Conservation (phyloP, 345 rosid genomes). For the Barbarea vulgaris region DNA sequence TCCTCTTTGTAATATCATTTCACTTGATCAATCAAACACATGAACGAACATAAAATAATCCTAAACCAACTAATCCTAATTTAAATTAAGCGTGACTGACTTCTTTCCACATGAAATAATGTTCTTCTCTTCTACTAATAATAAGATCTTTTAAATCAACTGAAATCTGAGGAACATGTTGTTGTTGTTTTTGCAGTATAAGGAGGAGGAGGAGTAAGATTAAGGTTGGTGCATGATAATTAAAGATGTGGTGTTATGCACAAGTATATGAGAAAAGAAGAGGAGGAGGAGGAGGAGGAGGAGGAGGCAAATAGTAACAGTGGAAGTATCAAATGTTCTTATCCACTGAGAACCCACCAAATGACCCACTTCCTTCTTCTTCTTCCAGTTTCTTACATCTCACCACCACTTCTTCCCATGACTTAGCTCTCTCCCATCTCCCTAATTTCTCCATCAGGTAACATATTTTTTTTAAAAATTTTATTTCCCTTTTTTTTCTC, state of each 20-base stretch:
- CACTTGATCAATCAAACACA: slow-evolving; percentile 21
- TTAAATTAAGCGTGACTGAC: not conserved
- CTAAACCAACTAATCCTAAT: not conserved
- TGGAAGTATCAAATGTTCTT: slow-evolving; percentile 57
- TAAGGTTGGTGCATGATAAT: not conserved
- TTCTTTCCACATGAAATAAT: slow-evolving; percentile 62
- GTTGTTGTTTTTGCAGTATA: not conserved
- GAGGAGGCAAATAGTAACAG: slow-evolving; percentile 52
- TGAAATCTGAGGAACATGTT: slow-evolving; percentile 7
- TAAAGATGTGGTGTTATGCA: slow-evolving; percentile 56
- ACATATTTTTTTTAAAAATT: not conserved
- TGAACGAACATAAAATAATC: not conserved
- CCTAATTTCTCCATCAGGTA: slow-evolving; percentile 92
- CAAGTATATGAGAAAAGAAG: slow-evolving; percentile 52
- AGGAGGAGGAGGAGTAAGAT: not conserved
- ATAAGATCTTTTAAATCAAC: not conserved
- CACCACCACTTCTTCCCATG: slow-evolving; percentile 29
- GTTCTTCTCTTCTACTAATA: not conserved
- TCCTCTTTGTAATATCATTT: slow-evolving; percentile 15
- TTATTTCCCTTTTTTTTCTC: not conserved
- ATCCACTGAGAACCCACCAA: slow-evolving; percentile 82
- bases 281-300: slow-evolving; percentile 44
- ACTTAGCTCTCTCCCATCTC: slow-evolving; percentile 42
- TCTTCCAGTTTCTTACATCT: slow-evolving; percentile 43
- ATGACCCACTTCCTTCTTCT: slow-evolving; percentile 48